Base-by-base conservation (phyloP, 1,139 yeast species). In the Diutina ranongensis region DNA sequence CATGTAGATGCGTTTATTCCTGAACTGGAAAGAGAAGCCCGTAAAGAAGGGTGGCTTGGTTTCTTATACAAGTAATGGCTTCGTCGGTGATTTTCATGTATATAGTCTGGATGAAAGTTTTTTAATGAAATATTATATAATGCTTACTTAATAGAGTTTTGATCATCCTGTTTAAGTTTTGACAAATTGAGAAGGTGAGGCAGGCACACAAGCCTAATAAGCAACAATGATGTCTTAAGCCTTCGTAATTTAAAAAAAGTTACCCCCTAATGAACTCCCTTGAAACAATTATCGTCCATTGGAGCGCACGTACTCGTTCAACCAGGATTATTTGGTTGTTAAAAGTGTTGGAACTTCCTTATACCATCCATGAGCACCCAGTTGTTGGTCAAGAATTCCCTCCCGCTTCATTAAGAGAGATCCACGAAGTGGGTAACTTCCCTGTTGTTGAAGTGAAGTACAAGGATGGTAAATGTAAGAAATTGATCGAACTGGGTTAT, bases 1-100 rank as follows among this genome's bases (percentile, higher is more conserved):
- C 94, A 86, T 56, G 74, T 87, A 46, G 80, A 76, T 50, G 87
- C 88, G 0, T 92, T 83, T 67, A 69, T 81, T 50, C 94, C 95
- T 16, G 70, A 67, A 48, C 75, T 68, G 20, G 81, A 78, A 53
- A 72, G 85, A 57, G 79, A 78, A 45, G 66, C 68, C 48, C 74
- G 82, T 57, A 74, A 78, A 54, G 66, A 74, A 34, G 73, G 80
- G 19, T 65, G 73, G 68, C 71, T 78, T 53, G 70, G 81, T 5
- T 76, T 77, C 57, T 71, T 78, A 53, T 76, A 71, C 52, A 65
- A 67, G 55, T 67, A 54, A 54, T 18, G n/a, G 34, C 7, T 16
- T 31, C 34, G 19, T n/a, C n/a, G n/a, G n/a, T n/a, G n/a, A n/a
- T n/a, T 25, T 35, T 19, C 21, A 7, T 36, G 42, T 38, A 38